Evolutionary conservation across 2,329 filamentous ascomycete genomes (phyloP).

Genomic region (Onygenales sp.): DNA sequence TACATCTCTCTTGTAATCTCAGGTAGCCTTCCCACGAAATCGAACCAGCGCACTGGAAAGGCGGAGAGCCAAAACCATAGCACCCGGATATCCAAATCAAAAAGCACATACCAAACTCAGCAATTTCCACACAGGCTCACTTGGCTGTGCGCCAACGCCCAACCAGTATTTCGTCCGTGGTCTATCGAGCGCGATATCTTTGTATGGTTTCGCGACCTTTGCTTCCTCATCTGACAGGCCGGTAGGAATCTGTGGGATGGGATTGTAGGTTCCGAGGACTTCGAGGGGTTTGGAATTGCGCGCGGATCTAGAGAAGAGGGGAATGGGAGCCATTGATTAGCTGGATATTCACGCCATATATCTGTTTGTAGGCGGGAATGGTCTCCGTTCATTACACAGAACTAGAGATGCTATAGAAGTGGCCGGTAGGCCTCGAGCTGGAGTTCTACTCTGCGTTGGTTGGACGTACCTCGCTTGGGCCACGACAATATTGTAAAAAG

Average conservation of each 20-base stretch:
- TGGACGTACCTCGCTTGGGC: slow-evolving; percentile 68
- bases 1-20: too few relatives aligned
- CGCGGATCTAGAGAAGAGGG: slow-evolving; percentile 53
- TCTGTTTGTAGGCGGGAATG: too few relatives aligned
- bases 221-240: slow-evolving; percentile 38
- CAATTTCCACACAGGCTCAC: slow-evolving; percentile 78
- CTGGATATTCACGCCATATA: too few relatives aligned
- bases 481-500: slow-evolving; percentile 96
- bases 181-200: slow-evolving; percentile 82
- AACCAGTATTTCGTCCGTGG: slow-evolving; percentile 87
- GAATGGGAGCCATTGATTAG: too few relatives aligned
- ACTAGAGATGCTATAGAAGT: too few relatives aligned
- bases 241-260: slow-evolving; percentile 45
- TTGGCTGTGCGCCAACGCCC: slow-evolving; percentile 90
- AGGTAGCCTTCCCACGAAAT: too few relatives aligned
- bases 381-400: too few relatives aligned
- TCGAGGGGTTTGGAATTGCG: slow-evolving; percentile 84
- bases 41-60: neutral
- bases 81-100: neutral
- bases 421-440: too few relatives aligned
- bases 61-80: neutral
- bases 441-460: neutral
- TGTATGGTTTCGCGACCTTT: slow-evolving; percentile 59
- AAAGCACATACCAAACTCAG: slow-evolving; percentile 32
- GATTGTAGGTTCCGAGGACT: slow-evolving; percentile 66